Evolutionary conservation across 2,329 filamentous ascomycete species (phyloP), one percentile per base, ranked within the genome.

Genomic region (Triangularia setosa): DNA sequence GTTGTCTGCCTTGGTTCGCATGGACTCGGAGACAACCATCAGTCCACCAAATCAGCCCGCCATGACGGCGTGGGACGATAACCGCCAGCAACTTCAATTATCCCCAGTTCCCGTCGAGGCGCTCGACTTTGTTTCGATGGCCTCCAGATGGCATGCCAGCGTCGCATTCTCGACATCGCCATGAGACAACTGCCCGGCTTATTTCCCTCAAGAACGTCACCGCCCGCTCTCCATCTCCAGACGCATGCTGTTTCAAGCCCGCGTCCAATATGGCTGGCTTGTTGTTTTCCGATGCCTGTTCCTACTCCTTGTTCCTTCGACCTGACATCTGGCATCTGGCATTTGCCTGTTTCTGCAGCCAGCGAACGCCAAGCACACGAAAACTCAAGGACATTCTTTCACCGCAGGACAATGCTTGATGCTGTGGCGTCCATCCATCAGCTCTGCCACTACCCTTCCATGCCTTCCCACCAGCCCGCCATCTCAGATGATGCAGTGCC

Each of bases 101-200:
- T 23, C 21, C 11, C 44, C 9, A 52, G 6, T 33, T 33, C 30
- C 18, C 44, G 21, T 52, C 44, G 44, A 52, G 44, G 44, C 44
- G 44, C 44, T 11, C 44, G 11, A 8, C 21, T 52, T 53, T 53
- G 48, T 53, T 53, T 24, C 44, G 44, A 23, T 40, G 35, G 40
- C 23, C 56, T 18, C 30, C 18, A 40, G 25, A 48, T 60, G 58
- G 35, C 58, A 60, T 16, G 16, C 35, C 58, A 60, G 18, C 58
- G 40, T 52, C 35, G 11, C 58, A 60, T 28, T 60, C 25, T 60
- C 30, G 40, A 59, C 40, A n/a, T 40, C n/a, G 57, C 30, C 57
- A 40, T 60, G 58, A 60, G 58, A 60, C 58, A 60, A 18, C 16
- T 60, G 23, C 40, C 58, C 40, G 24, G 24, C 48, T 14, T 53